phyloP scores from a whole-genome alignment of 192 early-diverging fungal species.

The Linnemannia hyalina region DNA sequence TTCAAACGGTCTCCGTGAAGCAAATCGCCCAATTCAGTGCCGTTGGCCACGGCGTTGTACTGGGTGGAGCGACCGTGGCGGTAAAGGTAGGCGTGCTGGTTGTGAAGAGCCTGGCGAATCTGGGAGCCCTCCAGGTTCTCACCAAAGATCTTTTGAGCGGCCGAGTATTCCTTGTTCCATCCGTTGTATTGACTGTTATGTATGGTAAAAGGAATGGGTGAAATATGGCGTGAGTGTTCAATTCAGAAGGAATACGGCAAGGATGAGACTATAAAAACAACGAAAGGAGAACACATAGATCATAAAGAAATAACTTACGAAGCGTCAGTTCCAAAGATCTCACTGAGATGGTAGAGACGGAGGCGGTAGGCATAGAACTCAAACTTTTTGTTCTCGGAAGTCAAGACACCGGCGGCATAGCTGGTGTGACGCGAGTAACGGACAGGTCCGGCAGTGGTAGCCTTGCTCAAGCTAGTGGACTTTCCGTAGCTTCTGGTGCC shows the following conservation, averaged over 20 bases:
- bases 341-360: conserved; percentile 41
- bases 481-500: conserved; percentile 22
- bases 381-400: conserved; percentile 28
- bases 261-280: no score
- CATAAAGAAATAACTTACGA: not conserved
- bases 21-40: conserved; percentile 30
- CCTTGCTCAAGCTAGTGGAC: conserved; percentile 3
- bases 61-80: conserved; percentile 31
- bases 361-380: conserved; percentile 51
- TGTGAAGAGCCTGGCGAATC: conserved; percentile 42
- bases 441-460: conserved; percentile 35
- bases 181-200: conserved; percentile 15
- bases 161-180: conserved; percentile 40
- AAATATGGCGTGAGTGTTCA: not conserved
- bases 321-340: conserved; percentile 35
- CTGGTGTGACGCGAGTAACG: conserved; percentile 54
- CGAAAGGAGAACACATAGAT: not conserved
- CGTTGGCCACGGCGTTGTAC: conserved; percentile 19
- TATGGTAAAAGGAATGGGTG: not conserved
- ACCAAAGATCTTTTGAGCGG: conserved; percentile 45
- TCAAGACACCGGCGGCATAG: conserved; percentile 50
- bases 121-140: conserved; percentile 30
- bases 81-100: conserved; percentile 50
- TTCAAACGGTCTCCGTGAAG: conserved; percentile 41
- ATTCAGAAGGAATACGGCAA: not conserved